These are phyloP conservation scores for Paecilomyces dactylethromorphus DNA, from an alignment of 2,329 filamentous ascomycete genomes.

Conservation along the genomic window DNA sequence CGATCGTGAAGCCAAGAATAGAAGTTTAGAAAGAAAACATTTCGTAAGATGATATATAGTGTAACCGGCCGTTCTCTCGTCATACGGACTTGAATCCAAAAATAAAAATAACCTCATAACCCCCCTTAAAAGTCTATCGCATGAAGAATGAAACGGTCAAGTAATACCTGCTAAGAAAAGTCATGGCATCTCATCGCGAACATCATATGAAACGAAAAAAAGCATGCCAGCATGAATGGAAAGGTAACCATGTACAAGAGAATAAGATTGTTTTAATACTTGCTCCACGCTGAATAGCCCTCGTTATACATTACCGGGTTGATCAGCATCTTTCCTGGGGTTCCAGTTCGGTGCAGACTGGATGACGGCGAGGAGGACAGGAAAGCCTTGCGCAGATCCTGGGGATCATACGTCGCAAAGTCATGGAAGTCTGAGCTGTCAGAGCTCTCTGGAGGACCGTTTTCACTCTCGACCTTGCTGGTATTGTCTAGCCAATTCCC, in stretches of 20 bases:
- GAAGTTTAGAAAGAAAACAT: background rate
- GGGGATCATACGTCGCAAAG: slow-evolving; percentile 8
- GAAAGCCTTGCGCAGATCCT: slow-evolving; percentile 1
- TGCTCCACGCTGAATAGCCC: background rate
- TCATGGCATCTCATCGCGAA: background rate
- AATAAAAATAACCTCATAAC: background rate
- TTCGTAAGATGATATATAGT: background rate
- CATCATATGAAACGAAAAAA: background rate
- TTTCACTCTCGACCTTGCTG: background rate
- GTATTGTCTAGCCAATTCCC: slow-evolving; percentile 14
- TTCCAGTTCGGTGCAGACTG: slow-evolving; percentile 5
- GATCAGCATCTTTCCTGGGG: background rate
- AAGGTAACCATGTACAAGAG: background rate
- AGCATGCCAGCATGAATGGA: background rate
- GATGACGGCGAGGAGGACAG: background rate
- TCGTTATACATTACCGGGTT: background rate
- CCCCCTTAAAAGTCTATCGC: background rate
- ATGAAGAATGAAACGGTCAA: background rate
- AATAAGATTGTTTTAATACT: background rate
- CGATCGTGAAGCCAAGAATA: background rate
- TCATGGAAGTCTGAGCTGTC: slow-evolving; percentile 7
- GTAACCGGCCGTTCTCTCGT: background rate
- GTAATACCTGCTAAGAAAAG: background rate
- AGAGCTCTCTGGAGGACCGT: background rate
- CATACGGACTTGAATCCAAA: background rate